Evolutionary conservation across 306 rosid genomes (phyloP).

Genomic region (Coriaria nepalensis): DNA sequence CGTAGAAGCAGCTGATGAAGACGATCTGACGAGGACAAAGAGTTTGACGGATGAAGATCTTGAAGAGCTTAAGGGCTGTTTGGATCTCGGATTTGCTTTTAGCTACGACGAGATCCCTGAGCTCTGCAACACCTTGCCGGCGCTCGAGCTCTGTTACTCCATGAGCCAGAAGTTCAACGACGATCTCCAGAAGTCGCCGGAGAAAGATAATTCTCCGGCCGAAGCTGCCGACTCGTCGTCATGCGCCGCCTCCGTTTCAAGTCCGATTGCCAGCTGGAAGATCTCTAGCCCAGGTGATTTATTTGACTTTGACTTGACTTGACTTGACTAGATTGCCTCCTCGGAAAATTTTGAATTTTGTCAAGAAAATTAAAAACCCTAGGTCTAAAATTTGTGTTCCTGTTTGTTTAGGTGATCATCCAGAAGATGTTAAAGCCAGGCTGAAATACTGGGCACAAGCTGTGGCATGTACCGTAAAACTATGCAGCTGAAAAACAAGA

Average conservation of each 20-base stretch:
- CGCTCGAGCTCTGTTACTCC: conserved; percentile 70
- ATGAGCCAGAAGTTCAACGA: conserved; percentile 63
- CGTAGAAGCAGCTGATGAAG: conserved; percentile 39
- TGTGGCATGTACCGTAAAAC: conserved; percentile 73
- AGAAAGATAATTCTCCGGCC: conserved; percentile 20
- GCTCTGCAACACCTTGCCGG: conserved; percentile 80
- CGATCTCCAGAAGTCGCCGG: conserved; percentile 32
- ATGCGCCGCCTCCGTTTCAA: conserved; percentile 17
- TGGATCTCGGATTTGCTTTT: conserved; percentile 86
- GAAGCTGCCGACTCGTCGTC: conserved; percentile 18
- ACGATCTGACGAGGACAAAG: conserved; percentile 44
- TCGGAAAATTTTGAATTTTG: background rate
- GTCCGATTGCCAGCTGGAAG: conserved; percentile 60
- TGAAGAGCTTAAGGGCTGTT: conserved; percentile 68
- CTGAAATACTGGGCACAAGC: conserved; percentile 91
- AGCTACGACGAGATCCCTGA: conserved; percentile 79
- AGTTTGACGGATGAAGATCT: conserved; percentile 80
- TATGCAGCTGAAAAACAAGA: conserved; percentile 39
- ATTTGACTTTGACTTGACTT: background rate
- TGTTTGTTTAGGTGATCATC: conserved; percentile 58
- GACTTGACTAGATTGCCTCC: too few relatives aligned
- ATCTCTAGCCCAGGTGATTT: conserved; percentile 75
- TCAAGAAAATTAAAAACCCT: background rate
- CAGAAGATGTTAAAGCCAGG: conserved; percentile 87
- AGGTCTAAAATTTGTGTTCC: background rate